A percentile compares a stretch with the other conserved stretches of the same genome.
phyloP scores from a whole-genome alignment of 495 filamentous ascomycete species.

The Amorphotheca resinae region DNA sequence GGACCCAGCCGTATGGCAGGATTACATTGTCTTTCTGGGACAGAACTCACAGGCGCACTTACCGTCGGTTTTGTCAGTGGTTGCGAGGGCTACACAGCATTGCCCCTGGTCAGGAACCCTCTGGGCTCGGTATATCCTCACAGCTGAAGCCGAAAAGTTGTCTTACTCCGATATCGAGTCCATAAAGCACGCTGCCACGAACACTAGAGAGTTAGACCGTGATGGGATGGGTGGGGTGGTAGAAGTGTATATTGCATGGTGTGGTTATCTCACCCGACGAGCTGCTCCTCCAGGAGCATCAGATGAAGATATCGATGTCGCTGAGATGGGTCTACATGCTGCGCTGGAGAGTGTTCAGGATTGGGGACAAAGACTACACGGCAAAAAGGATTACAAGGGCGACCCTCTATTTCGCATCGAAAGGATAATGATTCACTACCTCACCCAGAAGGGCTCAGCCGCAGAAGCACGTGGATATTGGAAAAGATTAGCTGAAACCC shows the following conservation, averaged over 20 bases:
- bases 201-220: slow-evolving; percentile 56
- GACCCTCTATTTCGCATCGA: slow-evolving; percentile 82
- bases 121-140: slow-evolving; percentile 81
- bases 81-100: slow-evolving; percentile 70
- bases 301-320: slow-evolving; percentile 61
- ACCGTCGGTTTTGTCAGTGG: slow-evolving; percentile 31
- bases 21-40: slow-evolving; percentile 62
- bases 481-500: slow-evolving; percentile 52
- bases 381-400: slow-evolving; percentile 63
- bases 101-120: slow-evolving; percentile 85
- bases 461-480: slow-evolving; percentile 56
- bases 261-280: slow-evolving; percentile 72
- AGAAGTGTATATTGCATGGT: slow-evolving; percentile 86
- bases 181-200: slow-evolving; percentile 87
- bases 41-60: slow-evolving; percentile 14
- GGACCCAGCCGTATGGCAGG: slow-evolving; percentile 64
- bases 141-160: slow-evolving; percentile 60
- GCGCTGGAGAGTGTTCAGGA: slow-evolving; percentile 72
- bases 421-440: slow-evolving; percentile 80
- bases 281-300: slow-evolving; percentile 42
- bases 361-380: slow-evolving; percentile 55
- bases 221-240: slow-evolving; percentile 72
- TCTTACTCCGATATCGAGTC: slow-evolving; percentile 68
- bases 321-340: slow-evolving; percentile 77
- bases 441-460: slow-evolving; percentile 62